Percentiles rank a stretch among this genome's conserved stretches.
phyloP scores from a whole-genome alignment of 2,329 filamentous ascomycete genomes.

The Nemania diffusa region DNA sequence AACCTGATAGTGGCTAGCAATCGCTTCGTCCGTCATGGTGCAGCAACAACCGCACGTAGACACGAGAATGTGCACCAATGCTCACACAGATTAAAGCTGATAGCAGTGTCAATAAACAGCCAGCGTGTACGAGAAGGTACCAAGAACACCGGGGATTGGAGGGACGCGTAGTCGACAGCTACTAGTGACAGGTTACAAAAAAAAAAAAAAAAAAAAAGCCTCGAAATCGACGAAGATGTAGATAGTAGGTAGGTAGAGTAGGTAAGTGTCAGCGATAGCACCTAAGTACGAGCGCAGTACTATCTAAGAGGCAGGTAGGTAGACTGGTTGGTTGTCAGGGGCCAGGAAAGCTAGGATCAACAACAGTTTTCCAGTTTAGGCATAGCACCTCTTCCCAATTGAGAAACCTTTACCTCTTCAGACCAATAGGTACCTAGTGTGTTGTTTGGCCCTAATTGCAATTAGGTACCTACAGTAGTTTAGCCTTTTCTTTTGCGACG shows the following conservation, averaged over 20 bases:
- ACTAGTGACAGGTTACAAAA: slow-evolving; percentile 1
- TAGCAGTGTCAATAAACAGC: background rate
- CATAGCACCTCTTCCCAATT: slow-evolving; percentile 36
- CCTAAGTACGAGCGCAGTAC: too few relatives aligned
- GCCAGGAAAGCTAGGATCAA: slow-evolving; percentile 46
- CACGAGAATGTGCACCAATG: slow-evolving; percentile 29
- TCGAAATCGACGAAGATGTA: background rate
- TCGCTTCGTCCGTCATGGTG: slow-evolving; percentile 68
- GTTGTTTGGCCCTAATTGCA: slow-evolving; percentile 1
- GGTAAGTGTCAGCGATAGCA: too few relatives aligned
- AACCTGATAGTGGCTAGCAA: slow-evolving; percentile 91
- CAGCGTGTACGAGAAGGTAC: background rate
- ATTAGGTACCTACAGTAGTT: background rate
- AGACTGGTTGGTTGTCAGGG: slow-evolving; percentile 41
- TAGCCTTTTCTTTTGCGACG: slow-evolving; percentile 40
- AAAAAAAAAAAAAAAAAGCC: slow-evolving; percentile 2
- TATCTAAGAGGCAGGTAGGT: background rate
- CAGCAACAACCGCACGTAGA: slow-evolving; percentile 31
- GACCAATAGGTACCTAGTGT: slow-evolving; percentile 26
- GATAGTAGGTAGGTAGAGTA: background rate
- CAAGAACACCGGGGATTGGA: background rate
- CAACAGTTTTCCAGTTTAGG: slow-evolving; percentile 47
- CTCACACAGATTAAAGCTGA: slow-evolving; percentile 1
- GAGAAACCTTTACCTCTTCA: slow-evolving; percentile 6
- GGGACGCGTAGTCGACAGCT: background rate